A percentile compares a stretch with the other conserved stretches of the same genome.
These are phyloP conservation scores for Penicillium paxilli DNA, from an alignment of 495 filamentous ascomycete genomes.

Conservation along the genomic window DNA sequence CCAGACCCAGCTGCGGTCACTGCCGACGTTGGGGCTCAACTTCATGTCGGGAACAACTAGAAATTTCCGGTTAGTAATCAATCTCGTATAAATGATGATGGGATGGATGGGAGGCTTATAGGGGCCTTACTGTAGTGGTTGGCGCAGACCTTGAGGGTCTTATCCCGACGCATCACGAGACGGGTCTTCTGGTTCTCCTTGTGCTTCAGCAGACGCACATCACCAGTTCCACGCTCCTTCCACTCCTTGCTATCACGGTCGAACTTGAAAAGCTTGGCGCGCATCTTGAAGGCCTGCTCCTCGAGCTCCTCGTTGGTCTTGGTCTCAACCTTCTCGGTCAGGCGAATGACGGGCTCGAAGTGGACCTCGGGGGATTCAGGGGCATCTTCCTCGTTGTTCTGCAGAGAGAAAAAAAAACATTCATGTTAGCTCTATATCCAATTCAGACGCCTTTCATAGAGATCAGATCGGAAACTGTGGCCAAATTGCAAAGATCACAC, in stretches of 20 bases:
- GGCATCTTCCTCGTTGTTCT: conserved; percentile 54
- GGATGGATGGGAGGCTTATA: no score
- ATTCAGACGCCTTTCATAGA: neutral
- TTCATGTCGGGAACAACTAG: conserved; percentile 98
- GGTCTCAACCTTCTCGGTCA: conserved; percentile 93
- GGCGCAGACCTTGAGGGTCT: conserved; percentile 99
- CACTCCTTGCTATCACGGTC: conserved; percentile 87
- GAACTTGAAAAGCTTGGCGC: conserved; percentile 99
- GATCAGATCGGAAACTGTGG: neutral
- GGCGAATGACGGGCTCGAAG: conserved; percentile 92
- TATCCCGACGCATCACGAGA: conserved; percentile 97
- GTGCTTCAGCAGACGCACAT: conserved; percentile 95
- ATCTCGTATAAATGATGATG: no score
- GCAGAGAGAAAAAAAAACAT: neutral
- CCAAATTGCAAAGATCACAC: neutral
- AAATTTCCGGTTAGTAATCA: neutral
- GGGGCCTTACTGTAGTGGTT: conserved; percentile 92
- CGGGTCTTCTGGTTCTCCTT: conserved; percentile 97
- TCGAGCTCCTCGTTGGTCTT: conserved; percentile 99
- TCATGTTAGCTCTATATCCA: neutral
- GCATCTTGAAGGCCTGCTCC: conserved; percentile 98
- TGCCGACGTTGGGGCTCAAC: conserved; percentile 94
- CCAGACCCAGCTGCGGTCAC: conserved; percentile 99
- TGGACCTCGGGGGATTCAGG: conserved; percentile 88
- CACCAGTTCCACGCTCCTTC: conserved; percentile 99